Percentiles rank a stretch among this genome's conserved stretches.
Conservation (phyloP, 2,329 filamentous ascomycete species). For the Colletotrichum chlorophyti region DNA sequence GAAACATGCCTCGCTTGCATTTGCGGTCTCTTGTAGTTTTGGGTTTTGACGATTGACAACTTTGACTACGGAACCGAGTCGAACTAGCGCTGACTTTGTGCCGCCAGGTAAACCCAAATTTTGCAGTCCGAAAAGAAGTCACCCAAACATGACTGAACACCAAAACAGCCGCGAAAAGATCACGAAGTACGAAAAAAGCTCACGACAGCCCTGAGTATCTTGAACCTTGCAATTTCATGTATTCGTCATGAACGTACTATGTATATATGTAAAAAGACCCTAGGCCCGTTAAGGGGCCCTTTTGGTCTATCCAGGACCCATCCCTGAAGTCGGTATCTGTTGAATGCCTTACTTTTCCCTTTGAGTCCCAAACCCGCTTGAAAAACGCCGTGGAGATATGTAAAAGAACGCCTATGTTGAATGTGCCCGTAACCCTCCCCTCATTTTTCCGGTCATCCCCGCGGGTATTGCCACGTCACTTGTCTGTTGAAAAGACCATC, state of each 20-base stretch:
- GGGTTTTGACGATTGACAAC: too few relatives aligned
- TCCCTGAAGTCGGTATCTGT: slow-evolving; percentile 31
- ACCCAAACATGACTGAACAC: not conserved
- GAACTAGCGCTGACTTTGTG: too few relatives aligned
- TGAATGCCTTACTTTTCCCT: slow-evolving; percentile 32
- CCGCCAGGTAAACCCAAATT: too few relatives aligned
- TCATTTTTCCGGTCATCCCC: slow-evolving; percentile 30
- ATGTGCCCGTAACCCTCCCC: slow-evolving; percentile 27
- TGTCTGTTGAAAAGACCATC: slow-evolving; percentile 32
- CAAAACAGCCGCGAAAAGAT: not conserved
- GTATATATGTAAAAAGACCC: slow-evolving; percentile 24
- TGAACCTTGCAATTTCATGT: slow-evolving; percentile 24
- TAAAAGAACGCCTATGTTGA: slow-evolving; percentile 33
- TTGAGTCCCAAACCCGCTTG: slow-evolving; percentile 29
- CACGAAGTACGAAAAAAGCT: too few relatives aligned
- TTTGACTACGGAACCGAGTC: too few relatives aligned
- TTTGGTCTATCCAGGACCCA: slow-evolving; percentile 26
- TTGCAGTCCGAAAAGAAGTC: too few relatives aligned
- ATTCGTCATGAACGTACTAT: slow-evolving; percentile 27
- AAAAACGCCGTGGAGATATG: slow-evolving; percentile 31
- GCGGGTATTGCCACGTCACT: slow-evolving; percentile 29
- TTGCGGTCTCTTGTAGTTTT: too few relatives aligned
- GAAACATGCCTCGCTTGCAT: too few relatives aligned
- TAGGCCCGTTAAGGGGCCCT: slow-evolving; percentile 31
- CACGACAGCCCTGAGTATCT: too few relatives aligned